Evolutionary conservation across 306 rosid genomes (phyloP), one percentile per base, ranked within the genome.

Genomic region (Pachyrhizus erosus): DNA sequence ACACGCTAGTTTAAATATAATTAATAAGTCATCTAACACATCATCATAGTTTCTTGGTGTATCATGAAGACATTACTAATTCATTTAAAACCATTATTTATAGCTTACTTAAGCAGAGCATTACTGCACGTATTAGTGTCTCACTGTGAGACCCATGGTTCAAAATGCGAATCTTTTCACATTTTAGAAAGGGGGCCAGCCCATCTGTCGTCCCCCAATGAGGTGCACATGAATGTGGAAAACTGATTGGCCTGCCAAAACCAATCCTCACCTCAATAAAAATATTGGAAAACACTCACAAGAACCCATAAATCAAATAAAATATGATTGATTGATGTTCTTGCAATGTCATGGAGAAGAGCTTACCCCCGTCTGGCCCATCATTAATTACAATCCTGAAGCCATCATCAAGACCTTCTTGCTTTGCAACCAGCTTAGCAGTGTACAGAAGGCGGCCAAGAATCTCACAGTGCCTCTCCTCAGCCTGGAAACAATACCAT

Each of bases 391-490:
- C 98, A 70, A 90, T 39, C 80, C 94, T 89, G 89, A 78, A 94
- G 79, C 97, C 97, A 82, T 91, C 94, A 76, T 94, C 94, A 5
- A 91, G 94, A 75, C 94, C 92, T 82, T 94, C 97, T 80, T 94
- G 93, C 82, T 92, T 84, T 34, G 98, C 97, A 70, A 93, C 48
- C 40, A 93, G 87, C 88, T 93, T 93, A 2, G 98, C 98, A 0
- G 94, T 85, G 84, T 89, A 90, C 72, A 91, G 91, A 84, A 94
- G 98, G 78, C 54, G 90, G 29, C 98, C 98, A 8, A 94, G 97
- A 82, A 94, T 94, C 79, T 89, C 97, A 17, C 9, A 68, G 88
- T 93, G 97, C 88, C 98, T 91, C 82, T 90, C 98, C 90, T 94
- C 94, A 15, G 94, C 98, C 98, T 94, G 77, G 64, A 23, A 91